Conservation (phyloP, 345 rosid species). For the Gossypium ekmanianum region DNA sequence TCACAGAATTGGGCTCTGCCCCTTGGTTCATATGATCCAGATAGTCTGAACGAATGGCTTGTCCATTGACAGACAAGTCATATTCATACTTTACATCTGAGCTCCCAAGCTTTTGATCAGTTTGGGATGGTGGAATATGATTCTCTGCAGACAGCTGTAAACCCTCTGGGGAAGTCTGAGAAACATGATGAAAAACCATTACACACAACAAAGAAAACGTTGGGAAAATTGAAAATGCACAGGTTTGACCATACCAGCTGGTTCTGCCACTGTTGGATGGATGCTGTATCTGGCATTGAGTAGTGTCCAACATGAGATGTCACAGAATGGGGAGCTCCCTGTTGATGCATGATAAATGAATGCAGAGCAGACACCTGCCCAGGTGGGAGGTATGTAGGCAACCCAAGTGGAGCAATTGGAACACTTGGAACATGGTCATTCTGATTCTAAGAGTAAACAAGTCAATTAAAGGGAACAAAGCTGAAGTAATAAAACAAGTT, state of each 20-base stretch:
- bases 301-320: conserved; percentile 59
- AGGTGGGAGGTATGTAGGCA: conserved; percentile 63
- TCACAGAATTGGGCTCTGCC: conserved; percentile 43
- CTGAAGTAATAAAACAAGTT: neutral
- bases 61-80: conserved; percentile 55
- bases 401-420: conserved; percentile 55
- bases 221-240: conserved; percentile 6
- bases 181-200: neutral
- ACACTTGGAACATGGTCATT: conserved; percentile 46
- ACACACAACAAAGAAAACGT: neutral
- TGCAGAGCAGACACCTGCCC: conserved; percentile 75
- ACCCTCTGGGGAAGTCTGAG: conserved; percentile 33
- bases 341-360: conserved; percentile 76
- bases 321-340: conserved; percentile 56
- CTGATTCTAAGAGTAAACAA: conserved; percentile 22
- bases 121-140: conserved; percentile 49
- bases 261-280: conserved; percentile 66
- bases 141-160: conserved; percentile 45
- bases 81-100: conserved; percentile 57
- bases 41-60: conserved; percentile 49
- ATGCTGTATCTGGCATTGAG: conserved; percentile 41
- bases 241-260: conserved; percentile 45
- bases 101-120: conserved; percentile 40
- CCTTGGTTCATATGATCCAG: conserved; percentile 47
- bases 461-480: neutral